These are phyloP conservation scores for Kwoniella mangroviensis DNA, from an alignment of 768 basidiomycete species.

Conservation along the genomic window DNA sequence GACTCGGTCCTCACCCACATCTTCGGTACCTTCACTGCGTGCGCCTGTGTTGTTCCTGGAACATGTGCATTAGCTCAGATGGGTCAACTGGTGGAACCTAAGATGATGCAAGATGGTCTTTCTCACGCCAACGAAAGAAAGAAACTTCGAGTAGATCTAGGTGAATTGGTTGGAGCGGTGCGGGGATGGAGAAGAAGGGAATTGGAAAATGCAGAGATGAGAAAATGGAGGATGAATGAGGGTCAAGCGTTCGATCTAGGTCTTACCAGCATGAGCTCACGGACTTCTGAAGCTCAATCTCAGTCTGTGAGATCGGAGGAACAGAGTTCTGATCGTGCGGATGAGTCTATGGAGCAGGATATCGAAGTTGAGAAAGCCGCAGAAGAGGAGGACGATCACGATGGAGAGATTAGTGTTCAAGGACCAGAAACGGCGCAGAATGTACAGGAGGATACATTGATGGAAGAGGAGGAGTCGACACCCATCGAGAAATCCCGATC, in stretches of 20 bases:
- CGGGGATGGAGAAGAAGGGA: constrained; percentile 55
- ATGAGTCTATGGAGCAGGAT: constrained; percentile 15
- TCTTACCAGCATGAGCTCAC: constrained; percentile 16
- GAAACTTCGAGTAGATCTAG: constrained; percentile 40
- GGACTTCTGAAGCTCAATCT: constrained; percentile 7
- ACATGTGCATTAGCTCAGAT: constrained; percentile 55
- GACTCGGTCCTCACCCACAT: constrained; percentile 51
- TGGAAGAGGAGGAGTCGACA: neutral
- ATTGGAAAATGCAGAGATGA: constrained; percentile 41
- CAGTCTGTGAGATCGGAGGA: neutral
- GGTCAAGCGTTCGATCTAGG: constrained; percentile 13
- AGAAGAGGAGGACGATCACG: neutral
- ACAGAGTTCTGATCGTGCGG: neutral
- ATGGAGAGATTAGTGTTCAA: neutral
- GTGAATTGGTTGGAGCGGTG: constrained; percentile 50
- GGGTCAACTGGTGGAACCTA: constrained; percentile 42
- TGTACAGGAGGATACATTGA: neutral
- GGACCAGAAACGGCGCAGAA: neutral
- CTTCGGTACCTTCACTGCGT: constrained; percentile 51
- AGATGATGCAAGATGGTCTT: constrained; percentile 25
- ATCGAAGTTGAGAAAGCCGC: neutral
- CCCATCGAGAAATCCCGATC: neutral
- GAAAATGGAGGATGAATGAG: constrained; percentile 23
- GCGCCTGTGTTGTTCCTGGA: constrained; percentile 51
- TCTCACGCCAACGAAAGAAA: constrained; percentile 31